phyloP scores from a whole-genome alignment of 2,329 filamentous ascomycete species.

The Colletotrichum paranaense region DNA sequence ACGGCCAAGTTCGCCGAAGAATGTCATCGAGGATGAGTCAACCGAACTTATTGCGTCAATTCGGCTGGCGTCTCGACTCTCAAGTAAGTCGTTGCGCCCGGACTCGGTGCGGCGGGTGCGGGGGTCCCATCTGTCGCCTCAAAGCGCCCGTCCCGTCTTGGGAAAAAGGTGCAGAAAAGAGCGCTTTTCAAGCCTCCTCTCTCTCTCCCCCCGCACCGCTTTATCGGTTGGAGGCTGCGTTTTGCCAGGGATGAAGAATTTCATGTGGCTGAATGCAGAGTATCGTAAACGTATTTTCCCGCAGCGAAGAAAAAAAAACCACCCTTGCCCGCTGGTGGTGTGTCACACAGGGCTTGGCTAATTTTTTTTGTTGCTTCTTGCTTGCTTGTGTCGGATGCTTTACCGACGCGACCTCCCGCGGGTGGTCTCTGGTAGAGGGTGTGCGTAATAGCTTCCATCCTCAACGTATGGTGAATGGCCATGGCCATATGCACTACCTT shows the following conservation, averaged over 20 bases:
- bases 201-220: conserved; percentile 5
- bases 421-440: conserved; percentile 41
- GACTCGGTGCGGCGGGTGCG: conserved; percentile 16
- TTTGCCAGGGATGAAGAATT: conserved; percentile 27
- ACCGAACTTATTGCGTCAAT: conserved; percentile 10
- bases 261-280: conserved; percentile 30
- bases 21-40: conserved; percentile 28
- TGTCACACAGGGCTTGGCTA: conserved; percentile 23
- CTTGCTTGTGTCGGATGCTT: background rate
- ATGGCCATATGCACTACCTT: conserved; percentile 36
- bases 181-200: background rate
- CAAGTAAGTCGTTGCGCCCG: background rate
- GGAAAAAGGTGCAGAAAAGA: background rate
- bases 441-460: conserved; percentile 50
- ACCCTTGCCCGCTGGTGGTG: conserved; percentile 2
- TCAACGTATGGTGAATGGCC: conserved; percentile 38
- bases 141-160: background rate
- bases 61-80: conserved; percentile 16
- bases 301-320: conserved; percentile 1
- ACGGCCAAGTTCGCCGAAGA: background rate
- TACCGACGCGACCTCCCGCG: conserved; percentile 23
- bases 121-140: background rate
- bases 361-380: background rate
- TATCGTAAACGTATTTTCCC: conserved; percentile 28
- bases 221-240: conserved; percentile 19